These are phyloP conservation scores for Aspergillus sojae DNA, from an alignment of 2,329 filamentous ascomycete species.

Conservation along the genomic window DNA sequence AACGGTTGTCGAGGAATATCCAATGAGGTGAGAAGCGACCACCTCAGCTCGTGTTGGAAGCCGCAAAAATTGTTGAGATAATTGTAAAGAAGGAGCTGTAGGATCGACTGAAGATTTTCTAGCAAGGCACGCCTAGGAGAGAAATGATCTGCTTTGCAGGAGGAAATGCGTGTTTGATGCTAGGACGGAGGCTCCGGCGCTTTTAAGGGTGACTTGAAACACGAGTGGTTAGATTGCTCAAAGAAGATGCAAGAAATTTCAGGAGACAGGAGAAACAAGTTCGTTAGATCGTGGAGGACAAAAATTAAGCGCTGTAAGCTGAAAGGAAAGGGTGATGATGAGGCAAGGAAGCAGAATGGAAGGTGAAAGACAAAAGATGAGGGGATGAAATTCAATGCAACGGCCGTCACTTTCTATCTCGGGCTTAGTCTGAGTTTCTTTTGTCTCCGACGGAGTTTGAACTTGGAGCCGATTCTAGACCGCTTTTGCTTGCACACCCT, in stretches of 20 bases:
- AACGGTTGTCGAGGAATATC: not conserved
- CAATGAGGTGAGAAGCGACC: not conserved
- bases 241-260: not conserved
- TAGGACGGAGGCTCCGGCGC: not conserved
- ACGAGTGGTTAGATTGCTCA: not conserved
- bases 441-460: not conserved
- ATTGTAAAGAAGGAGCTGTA: not conserved
- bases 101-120: not conserved
- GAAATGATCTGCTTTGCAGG: constrained; percentile 1
- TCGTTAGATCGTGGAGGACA: not conserved
- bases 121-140: not conserved
- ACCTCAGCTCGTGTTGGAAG: not conserved
- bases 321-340: not conserved
- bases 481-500: not conserved
- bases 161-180: not conserved
- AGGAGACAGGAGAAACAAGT: not conserved
- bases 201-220: not conserved
- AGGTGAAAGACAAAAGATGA: constrained; percentile 1
- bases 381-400: constrained; percentile 5
- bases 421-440: not conserved
- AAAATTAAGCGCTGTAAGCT: not conserved
- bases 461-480: constrained; percentile 2
- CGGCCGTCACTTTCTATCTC: not conserved
- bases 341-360: not conserved
- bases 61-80: not conserved